These are phyloP conservation scores for Phalaenopsis hybrid DNA, from an alignment of 116 monocot species.

Conservation along the genomic window DNA sequence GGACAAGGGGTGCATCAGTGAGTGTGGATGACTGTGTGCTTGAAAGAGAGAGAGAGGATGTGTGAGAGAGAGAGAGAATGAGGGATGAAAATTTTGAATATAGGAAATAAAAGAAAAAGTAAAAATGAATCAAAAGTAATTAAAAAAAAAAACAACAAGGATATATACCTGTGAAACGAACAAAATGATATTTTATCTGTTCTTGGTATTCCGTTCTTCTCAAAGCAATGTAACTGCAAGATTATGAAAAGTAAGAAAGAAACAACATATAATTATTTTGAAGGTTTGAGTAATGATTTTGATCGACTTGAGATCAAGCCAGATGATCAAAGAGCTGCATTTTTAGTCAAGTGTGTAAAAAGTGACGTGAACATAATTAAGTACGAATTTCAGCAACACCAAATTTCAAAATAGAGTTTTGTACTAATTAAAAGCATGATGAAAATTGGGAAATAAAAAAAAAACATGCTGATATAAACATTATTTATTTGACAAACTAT, in stretches of 20 bases:
- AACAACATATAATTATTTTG: not conserved
- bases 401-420: not conserved
- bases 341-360: not conserved
- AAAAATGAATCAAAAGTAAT: too few species aligned
- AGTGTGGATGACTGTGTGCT: too few species aligned
- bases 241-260: not conserved
- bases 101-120: too few species aligned
- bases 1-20: too few species aligned
- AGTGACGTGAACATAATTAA: not conserved
- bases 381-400: not conserved
- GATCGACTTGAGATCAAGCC: not conserved
- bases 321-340: not conserved
- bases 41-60: not conserved
- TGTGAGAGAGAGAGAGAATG: not conserved
- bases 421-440: not conserved
- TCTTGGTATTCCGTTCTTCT: conserved; percentile 69
- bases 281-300: not conserved
- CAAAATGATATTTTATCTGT: conserved; percentile 78
- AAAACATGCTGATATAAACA: not conserved
- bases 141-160: not conserved
- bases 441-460: not conserved
- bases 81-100: too few species aligned
- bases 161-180: conserved; percentile 59
- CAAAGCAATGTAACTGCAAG: conserved; percentile 68
- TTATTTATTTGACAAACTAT: not conserved